These are phyloP conservation scores for Fraxinus dipetala DNA, from an alignment of 305 asterid species.

Conservation along the genomic window DNA sequence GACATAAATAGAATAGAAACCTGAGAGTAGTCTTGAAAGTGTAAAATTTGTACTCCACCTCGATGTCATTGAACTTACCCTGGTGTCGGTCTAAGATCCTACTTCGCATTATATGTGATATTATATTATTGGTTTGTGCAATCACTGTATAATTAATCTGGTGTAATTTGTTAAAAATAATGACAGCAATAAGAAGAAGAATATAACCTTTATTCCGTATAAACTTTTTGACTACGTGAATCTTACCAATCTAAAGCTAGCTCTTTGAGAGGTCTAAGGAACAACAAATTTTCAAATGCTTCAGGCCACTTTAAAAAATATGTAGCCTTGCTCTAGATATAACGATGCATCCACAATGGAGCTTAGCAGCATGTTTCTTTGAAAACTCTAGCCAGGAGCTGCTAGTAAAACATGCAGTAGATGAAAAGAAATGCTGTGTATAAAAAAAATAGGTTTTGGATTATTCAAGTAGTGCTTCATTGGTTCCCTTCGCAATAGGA, in stretches of 20 bases:
- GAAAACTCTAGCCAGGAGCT: background rate
- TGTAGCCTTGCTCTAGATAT: background rate
- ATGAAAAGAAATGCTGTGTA: background rate
- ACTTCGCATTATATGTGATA: background rate
- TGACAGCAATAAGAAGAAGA: background rate
- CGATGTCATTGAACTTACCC: background rate
- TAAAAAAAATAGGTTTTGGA: background rate
- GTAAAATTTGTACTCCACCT: background rate
- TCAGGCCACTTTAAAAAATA: background rate
- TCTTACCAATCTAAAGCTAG: background rate
- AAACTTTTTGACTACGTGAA: background rate
- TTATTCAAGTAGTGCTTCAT: background rate
- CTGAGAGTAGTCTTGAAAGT: background rate
- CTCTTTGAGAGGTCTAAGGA: background rate
- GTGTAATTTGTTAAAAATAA: background rate
- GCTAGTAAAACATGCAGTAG: background rate
- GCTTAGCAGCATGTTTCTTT: background rate
- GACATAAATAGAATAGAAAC: background rate
- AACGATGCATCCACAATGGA: slow-evolving; percentile 1
- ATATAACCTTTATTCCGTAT: background rate
- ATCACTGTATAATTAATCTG: background rate
- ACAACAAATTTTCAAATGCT: background rate
- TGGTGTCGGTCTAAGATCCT: background rate
- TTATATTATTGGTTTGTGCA: background rate
- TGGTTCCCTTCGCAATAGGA: background rate